Evolutionary conservation across 2,329 filamentous ascomycete species (phyloP).

Genomic region (Cladosporium sp.): DNA sequence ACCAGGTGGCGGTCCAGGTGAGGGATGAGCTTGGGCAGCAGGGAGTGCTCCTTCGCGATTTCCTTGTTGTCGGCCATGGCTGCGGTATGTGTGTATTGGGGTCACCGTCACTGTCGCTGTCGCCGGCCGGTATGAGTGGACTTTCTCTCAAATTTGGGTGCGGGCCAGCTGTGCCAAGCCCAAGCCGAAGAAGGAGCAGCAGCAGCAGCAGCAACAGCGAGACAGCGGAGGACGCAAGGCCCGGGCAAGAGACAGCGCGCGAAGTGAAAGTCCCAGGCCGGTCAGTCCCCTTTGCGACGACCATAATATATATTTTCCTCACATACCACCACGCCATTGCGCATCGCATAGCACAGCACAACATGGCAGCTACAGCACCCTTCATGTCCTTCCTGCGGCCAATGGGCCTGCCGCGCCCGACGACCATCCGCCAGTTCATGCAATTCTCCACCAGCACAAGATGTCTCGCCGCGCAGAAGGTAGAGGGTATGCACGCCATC

Average conservation of each 20-base stretch:
- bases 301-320: not conserved
- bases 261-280: not conserved
- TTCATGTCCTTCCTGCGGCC: slow-evolving; percentile 38
- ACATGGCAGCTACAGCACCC: slow-evolving; percentile 23
- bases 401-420: slow-evolving; percentile 32
- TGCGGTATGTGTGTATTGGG: slow-evolving; percentile 14
- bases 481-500: slow-evolving; percentile 25
- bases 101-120: slow-evolving; percentile 14
- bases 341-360: slow-evolving; percentile 30
- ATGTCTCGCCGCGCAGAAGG: slow-evolving; percentile 17
- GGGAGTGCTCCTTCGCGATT: slow-evolving; percentile 65
- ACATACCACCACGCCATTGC: slow-evolving; percentile 28
- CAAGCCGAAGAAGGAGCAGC: not conserved
- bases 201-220: not conserved
- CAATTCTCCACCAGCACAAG: slow-evolving; percentile 35
- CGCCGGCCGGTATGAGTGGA: slow-evolving; percentile 6
- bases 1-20: slow-evolving; percentile 94
- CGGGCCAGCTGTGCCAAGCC: slow-evolving; percentile 6
- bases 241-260: not conserved
- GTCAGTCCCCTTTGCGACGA: slow-evolving; percentile 32
- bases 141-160: slow-evolving; percentile 3
- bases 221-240: not conserved
- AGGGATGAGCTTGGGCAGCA: slow-evolving; percentile 83
- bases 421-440: slow-evolving; percentile 35
- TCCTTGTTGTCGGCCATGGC: slow-evolving; percentile 38